Evolutionary conservation across 139 green algal genomes (phyloP), one percentile per base, ranked within the genome.

Genomic region (Eudorina sp.): DNA sequence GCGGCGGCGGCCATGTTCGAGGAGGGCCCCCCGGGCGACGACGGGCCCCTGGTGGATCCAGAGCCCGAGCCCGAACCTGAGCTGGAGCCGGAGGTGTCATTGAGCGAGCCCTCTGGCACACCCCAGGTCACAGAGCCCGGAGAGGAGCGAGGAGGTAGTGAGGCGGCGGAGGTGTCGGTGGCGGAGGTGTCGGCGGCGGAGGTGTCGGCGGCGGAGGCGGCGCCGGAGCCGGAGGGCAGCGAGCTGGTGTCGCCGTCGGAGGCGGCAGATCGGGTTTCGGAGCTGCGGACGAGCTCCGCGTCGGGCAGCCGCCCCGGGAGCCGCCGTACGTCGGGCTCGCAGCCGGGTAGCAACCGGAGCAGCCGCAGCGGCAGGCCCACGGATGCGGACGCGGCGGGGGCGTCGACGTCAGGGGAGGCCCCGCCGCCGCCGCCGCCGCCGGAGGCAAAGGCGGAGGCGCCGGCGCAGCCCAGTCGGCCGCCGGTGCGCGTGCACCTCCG

Each of bases 401-500:
- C 25, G 72, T 3, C 41, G 41, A 27, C 43, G 31, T 21, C n/a
- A 31, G 74, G 19, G n/a, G 72, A 80, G 23, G 74, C 46, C 31
- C 13, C 11, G 36, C 9, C 76, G 2, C 34, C 36, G 23, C 9
- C 53, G n/a, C 21, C 14, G 25, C 40, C 45, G 72, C 27, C 29
- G 9, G 72, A 79, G 72, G 6, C 72, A n/a, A 40, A 53, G 40
- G 72, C 72, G 3, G 72, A 8, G 27, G 43, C 43, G 29, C 19
- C 43, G 23, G 23, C 43, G 75, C 36, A 48, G 13, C 19, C 29
- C 7, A 36, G 34, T 9, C 31, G 77, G 53, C 77, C 77, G 25
- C 77, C 77, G 19, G 77, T 84, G 34, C 77, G 77, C 2, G 77
- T 84, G 77, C 77, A 84, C 77, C 77, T 84, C 21, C 53, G 77